Conservation (phyloP, 2,329 filamentous ascomycete genomes). For the Claviceps quebecensis region DNA sequence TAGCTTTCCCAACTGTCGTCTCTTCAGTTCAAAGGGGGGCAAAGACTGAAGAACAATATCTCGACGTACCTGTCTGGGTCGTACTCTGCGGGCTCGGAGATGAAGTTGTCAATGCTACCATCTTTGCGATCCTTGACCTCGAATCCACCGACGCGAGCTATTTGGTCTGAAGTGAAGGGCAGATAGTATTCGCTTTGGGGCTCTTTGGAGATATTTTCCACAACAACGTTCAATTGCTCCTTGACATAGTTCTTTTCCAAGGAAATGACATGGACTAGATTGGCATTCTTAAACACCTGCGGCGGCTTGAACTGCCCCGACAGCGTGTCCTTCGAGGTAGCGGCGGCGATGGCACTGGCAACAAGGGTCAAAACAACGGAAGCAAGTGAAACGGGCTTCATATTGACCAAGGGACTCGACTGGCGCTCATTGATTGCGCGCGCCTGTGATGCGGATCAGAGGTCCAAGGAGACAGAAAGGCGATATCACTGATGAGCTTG, state of each 20-base stretch:
- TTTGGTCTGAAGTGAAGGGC: slow-evolving; percentile 64
- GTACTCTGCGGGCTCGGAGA: slow-evolving; percentile 52
- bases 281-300: slow-evolving; percentile 85
- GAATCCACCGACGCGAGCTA: slow-evolving; percentile 67
- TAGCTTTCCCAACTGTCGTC: not conserved
- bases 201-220: slow-evolving; percentile 71
- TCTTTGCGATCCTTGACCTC: slow-evolving; percentile 92
- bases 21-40: not conserved
- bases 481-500: not conserved
- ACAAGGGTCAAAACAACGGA: slow-evolving; percentile 46
- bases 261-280: slow-evolving; percentile 80
- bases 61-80: slow-evolving; percentile 40
- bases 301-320: slow-evolving; percentile 66
- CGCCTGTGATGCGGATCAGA: slow-evolving; percentile 8
- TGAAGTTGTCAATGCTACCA: slow-evolving; percentile 50
- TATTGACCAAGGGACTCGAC: slow-evolving; percentile 16
- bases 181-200: slow-evolving; percentile 85
- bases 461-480: slow-evolving; percentile 6
- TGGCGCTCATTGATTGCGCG: slow-evolving; percentile 21
- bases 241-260: slow-evolving; percentile 85
- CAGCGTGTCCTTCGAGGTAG: slow-evolving; percentile 44
- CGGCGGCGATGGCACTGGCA: slow-evolving; percentile 30
- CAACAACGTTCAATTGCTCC: slow-evolving; percentile 84
- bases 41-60: not conserved
- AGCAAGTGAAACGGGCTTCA: slow-evolving; percentile 34